phyloP scores from a whole-genome alignment of 139 green algal genomes.

The Coccomyxa sp. region DNA sequence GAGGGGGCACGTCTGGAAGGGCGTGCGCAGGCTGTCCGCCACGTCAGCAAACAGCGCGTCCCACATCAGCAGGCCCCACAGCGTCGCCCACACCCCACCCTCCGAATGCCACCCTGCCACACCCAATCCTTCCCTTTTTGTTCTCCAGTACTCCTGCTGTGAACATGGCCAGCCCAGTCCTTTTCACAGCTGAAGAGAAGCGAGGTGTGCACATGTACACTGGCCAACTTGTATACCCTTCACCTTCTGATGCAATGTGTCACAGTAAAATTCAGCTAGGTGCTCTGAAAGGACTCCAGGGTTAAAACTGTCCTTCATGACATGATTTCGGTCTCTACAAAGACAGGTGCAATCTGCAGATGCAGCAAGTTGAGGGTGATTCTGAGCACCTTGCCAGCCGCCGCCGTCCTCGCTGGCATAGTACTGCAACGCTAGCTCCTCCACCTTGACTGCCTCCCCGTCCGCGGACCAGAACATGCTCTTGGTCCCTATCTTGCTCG shows the following conservation, averaged over 20 bases:
- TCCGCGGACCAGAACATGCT: slow-evolving; percentile 39
- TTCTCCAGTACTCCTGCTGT: no score
- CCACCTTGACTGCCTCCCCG: slow-evolving; percentile 45
- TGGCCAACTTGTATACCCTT: background rate
- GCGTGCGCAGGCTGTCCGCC: slow-evolving; percentile 67
- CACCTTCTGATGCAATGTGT: no score
- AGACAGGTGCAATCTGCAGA: no score
- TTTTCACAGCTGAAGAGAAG: no score
- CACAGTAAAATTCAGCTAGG: no score
- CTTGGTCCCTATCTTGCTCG: slow-evolving; percentile 33
- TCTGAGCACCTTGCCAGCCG: slow-evolving; percentile 49
- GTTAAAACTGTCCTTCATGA: no score
- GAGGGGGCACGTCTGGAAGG: slow-evolving; percentile 78
- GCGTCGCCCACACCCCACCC: slow-evolving; percentile 68
- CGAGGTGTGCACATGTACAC: background rate
- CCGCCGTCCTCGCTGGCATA: slow-evolving; percentile 65
- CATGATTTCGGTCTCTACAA: no score
- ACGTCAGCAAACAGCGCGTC: slow-evolving; percentile 57
- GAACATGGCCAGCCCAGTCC: background rate
- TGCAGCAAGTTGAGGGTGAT: background rate
- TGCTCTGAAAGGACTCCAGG: no score
- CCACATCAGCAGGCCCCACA: slow-evolving; percentile 82
- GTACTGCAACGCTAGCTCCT: slow-evolving; percentile 74
- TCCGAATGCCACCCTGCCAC: slow-evolving; percentile 63
- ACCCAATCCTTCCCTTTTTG: no score